Evolutionary conservation across 371 early-diverging fungal species (phyloP).

Genomic region (Parasitella parasitica): DNA sequence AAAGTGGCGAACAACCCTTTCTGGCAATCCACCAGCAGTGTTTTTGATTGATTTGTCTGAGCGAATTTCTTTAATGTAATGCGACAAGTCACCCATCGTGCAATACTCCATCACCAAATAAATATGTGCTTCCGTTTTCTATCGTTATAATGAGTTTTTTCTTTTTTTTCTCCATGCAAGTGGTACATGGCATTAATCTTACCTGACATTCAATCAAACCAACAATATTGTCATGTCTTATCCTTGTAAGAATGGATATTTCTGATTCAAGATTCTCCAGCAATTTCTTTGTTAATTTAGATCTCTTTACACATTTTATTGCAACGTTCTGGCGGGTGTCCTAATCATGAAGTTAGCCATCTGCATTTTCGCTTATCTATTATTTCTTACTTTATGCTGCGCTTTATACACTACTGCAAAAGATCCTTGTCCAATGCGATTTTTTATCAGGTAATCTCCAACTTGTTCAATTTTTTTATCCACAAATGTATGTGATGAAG

Average conservation of each 20-base stretch:
- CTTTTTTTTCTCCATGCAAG: too few species aligned
- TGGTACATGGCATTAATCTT: slow-evolving; percentile 11
- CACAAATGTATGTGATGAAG: neutral
- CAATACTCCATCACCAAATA: slow-evolving; percentile 96
- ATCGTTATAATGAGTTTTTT: neutral
- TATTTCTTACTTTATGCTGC: slow-evolving; percentile 57
- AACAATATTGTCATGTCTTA: slow-evolving; percentile 86
- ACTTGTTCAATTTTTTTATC: slow-evolving; percentile 31
- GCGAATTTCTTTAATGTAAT: slow-evolving; percentile 76
- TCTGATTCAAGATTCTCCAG: slow-evolving; percentile 91
- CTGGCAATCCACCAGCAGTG: slow-evolving; percentile 73
- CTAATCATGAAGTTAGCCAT: slow-evolving; percentile 25
- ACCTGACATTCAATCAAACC: slow-evolving; percentile 80
- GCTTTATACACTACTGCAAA: slow-evolving; percentile 95
- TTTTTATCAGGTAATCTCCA: slow-evolving; percentile 65
- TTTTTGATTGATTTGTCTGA: slow-evolving; percentile 42
- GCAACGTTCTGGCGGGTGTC: slow-evolving; percentile 71
- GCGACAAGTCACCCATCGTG: slow-evolving; percentile 86
- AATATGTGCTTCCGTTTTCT: slow-evolving; percentile 89
- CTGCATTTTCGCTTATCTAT: neutral
- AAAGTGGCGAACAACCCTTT: slow-evolving; percentile 79
- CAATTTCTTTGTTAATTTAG: slow-evolving; percentile 86
- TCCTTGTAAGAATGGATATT: slow-evolving; percentile 84
- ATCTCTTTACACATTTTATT: slow-evolving; percentile 83
- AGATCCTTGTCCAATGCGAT: slow-evolving; percentile 90